A percentile compares a stretch with the other conserved stretches of the same genome.
phyloP scores from a whole-genome alignment of 2,329 filamentous ascomycete species.

The Setomelanomma holmii region DNA sequence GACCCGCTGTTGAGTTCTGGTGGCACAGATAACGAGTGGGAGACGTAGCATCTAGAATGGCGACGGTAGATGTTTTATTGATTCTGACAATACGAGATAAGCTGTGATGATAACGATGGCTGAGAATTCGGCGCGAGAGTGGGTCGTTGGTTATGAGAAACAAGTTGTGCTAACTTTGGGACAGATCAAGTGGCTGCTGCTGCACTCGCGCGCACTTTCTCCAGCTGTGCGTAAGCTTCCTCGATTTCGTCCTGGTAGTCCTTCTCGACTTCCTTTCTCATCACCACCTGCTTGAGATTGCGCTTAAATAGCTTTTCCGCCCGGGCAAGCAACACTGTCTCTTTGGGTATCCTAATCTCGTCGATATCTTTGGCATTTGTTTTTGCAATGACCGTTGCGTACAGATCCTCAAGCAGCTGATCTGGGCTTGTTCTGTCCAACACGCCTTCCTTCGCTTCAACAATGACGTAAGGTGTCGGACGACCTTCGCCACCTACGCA shows the following conservation, averaged over 20 bases:
- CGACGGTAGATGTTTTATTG: neutral
- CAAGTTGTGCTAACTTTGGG: too few relatives aligned
- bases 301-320: conserved; percentile 20
- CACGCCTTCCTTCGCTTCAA: conserved; percentile 19
- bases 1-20: neutral
- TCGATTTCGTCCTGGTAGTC: conserved; percentile 25
- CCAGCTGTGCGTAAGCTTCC: conserved; percentile 15
- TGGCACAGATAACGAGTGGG: neutral
- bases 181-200: neutral
- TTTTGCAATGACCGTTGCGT: conserved; percentile 5
- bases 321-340: conserved; percentile 19
- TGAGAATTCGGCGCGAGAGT: too few relatives aligned
- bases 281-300: conserved; percentile 18
- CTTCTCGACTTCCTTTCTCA: conserved; percentile 23
- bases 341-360: conserved; percentile 19
- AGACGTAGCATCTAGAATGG: neutral
- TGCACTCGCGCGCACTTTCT: conserved; percentile 1
- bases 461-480: conserved; percentile 22
- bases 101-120: neutral
- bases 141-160: too few relatives aligned
- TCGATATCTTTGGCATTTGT: conserved; percentile 7
- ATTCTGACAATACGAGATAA: too few relatives aligned
- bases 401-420: conserved; percentile 16
- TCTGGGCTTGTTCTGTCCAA: conserved; percentile 11
- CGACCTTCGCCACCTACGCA: conserved; percentile 25